Base-by-base conservation (phyloP, 805 yeast species). In the Pichia heedii region DNA sequence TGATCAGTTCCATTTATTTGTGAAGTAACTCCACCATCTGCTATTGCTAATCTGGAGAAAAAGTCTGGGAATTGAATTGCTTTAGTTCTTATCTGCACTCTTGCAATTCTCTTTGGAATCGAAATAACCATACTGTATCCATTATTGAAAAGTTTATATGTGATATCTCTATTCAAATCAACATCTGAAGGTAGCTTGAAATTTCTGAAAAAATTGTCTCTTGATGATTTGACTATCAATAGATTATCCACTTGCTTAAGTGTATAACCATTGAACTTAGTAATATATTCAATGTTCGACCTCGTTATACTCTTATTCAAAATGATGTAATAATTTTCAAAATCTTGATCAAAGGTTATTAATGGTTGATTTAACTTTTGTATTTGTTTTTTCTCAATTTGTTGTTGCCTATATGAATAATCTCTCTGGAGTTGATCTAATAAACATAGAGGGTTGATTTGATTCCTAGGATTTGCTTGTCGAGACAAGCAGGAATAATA, bases 181-280 rank as follows among this genome's bases (percentile, higher is more conserved):
- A 51, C 50, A 42, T 60, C 58, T 1, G 36, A 33, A 3, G 66
- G 65, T 16, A 61, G 39, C 4, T 46, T 44, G 36, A 50, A 41
- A n/a, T 42, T 30, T n/a, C 52, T 50, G 20, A 38, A 48, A 33
- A 45, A 60, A 16, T 47, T 39, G 36, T 61, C 65, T 11, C 18
- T 37, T 2, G 39, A 34, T 2, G 61, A 57, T 24, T 47, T 49
- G 24, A 61, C 49, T 4, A 45, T 16, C 12, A 61, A 42, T 21
- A 45, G 37, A 7, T 46, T 40, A 1, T 44, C 50, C 8, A 46
- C 29, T n/a, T 57, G 45, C 22, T 46, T 50, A 16, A 61, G 35
- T 37, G 55, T 46, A 38, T 60, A 61, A 22, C 50, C 53, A 19
- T 45, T 35, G 37, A 60, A 60, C 10, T 39, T 45, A 24, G 39